Conservation (phyloP, 1,284 basidiomycete genomes). For the Trichosporon faecale region DNA sequence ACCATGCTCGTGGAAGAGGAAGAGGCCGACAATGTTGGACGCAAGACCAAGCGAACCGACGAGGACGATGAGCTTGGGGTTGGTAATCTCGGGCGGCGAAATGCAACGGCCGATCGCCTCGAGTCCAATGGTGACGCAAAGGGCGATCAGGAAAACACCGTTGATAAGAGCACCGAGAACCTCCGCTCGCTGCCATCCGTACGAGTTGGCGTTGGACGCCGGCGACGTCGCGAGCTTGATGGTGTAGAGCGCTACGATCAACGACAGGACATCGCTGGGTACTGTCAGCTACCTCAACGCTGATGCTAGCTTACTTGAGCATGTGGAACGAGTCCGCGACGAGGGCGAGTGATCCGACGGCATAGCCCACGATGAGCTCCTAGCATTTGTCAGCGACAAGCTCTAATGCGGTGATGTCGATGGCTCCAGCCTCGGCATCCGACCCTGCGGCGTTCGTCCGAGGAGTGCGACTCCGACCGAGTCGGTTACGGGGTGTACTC, state of each 20-base stretch:
- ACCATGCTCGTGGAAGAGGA: conserved; percentile 87
- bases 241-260: conserved; percentile 92
- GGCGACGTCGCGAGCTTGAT: conserved; percentile 67
- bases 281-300: conserved; percentile 71
- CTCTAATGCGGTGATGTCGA: background rate
- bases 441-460: background rate
- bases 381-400: conserved; percentile 19
- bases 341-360: conserved; percentile 88
- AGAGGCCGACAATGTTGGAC: conserved; percentile 88
- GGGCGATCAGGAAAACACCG: conserved; percentile 90
- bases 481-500: conserved; percentile 34
- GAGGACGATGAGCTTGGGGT: conserved; percentile 80
- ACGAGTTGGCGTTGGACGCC: conserved; percentile 46
- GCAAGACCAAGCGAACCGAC: conserved; percentile 86
- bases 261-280: conserved; percentile 91
- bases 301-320: conserved; percentile 75
- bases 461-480: background rate
- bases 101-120: conserved; percentile 92
- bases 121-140: conserved; percentile 92
- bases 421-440: background rate
- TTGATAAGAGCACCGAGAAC: conserved; percentile 93
- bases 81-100: conserved; percentile 79
- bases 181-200: conserved; percentile 92
- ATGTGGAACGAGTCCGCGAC: conserved; percentile 98
- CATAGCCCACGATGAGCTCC: conserved; percentile 66